Evolutionary conservation across 192 early-diverging fungal genomes (phyloP), one percentile per base, ranked within the genome.

Genomic region (Bifiguratus adelaidae): DNA sequence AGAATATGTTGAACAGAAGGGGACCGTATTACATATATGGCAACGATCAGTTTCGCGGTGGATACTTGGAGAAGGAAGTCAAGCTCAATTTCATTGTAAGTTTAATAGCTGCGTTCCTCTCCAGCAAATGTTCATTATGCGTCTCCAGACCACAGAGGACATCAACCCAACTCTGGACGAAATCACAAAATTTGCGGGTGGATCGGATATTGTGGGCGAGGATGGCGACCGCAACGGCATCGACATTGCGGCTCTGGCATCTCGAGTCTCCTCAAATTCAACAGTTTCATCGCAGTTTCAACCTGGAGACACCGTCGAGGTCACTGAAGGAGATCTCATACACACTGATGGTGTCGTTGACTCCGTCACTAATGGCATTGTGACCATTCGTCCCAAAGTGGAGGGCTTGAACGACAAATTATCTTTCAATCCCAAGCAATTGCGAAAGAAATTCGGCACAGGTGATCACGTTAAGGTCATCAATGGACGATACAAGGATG

Each of bases 391-490:
- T 13, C 78, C 86, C 1, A 60, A 82, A 23, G 63, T 77, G 7
- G 75, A 77, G 16, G 73, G 69, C 6, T 62, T 74, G 22, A 51
- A 53, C 41, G 67, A 74, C 21, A 68, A 67, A 52, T 78, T 78
- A 48, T 65, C 68, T 9, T 73, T 85, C 35, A 75, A 71, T 5
- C 59, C 75, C 7, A 63, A 67, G 11, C 83, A 93, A 55, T 69
- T 99, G 23, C 73, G 83, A 40, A 99, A 99, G 67, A 73, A 82
- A n/a, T 99, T 97, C 55, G 55, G 67, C 18, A 68, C 80, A 13
- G 96, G 96, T 48, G 91, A 99, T 57, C 89, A 95, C 48, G 96
- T 97, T 44, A 80, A 88, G 60, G 93, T 99, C 23, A 76, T 88
- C 27, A 80, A 85, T 29, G 96, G 96, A 20, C 73, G 79, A 5